These are phyloP conservation scores for Cordia subcordata DNA, from an alignment of 257 asterid genomes.

Conservation along the genomic window DNA sequence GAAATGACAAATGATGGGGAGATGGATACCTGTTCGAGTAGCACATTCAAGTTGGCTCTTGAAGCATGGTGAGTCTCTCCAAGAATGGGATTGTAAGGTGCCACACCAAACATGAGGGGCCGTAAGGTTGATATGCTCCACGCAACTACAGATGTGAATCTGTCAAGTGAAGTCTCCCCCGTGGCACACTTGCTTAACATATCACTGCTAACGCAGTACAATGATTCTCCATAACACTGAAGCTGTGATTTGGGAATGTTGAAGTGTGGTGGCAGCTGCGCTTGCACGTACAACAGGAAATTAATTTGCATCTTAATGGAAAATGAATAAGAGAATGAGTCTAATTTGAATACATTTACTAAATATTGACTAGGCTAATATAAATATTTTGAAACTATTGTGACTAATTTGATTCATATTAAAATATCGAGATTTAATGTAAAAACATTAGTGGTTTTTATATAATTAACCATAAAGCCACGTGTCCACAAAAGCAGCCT, in stretches of 20 bases:
- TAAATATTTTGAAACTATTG: too few relatives aligned
- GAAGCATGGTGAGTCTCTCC: slow-evolving; percentile 97
- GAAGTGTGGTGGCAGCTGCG: slow-evolving; percentile 86
- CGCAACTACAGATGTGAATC: slow-evolving; percentile 57
- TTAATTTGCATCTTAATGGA: too few relatives aligned
- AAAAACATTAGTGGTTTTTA: too few relatives aligned
- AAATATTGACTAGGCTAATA: too few relatives aligned
- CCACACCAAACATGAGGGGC: slow-evolving; percentile 68
- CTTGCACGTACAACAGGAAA: too few relatives aligned
- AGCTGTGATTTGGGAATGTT: slow-evolving; percentile 92
- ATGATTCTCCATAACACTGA: slow-evolving; percentile 73
- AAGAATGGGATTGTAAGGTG: slow-evolving; percentile 84
- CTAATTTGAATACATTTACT: too few relatives aligned
- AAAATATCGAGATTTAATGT: too few relatives aligned
- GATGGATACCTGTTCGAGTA: slow-evolving; percentile 64
- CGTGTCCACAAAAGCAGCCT: neutral
- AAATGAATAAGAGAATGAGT: too few relatives aligned
- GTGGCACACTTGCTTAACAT: slow-evolving; percentile 50
- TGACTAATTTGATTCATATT: too few relatives aligned
- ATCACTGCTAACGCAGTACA: slow-evolving; percentile 41
- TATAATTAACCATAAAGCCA: too few relatives aligned
- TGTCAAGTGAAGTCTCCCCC: slow-evolving; percentile 38
- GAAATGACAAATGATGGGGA: too few relatives aligned
- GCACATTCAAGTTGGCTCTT: slow-evolving; percentile 49
- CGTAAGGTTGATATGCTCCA: slow-evolving; percentile 81